Base-by-base conservation (phyloP, 2,329 filamentous ascomycete genomes). In the Penicillium fuscoglaucum region DNA sequence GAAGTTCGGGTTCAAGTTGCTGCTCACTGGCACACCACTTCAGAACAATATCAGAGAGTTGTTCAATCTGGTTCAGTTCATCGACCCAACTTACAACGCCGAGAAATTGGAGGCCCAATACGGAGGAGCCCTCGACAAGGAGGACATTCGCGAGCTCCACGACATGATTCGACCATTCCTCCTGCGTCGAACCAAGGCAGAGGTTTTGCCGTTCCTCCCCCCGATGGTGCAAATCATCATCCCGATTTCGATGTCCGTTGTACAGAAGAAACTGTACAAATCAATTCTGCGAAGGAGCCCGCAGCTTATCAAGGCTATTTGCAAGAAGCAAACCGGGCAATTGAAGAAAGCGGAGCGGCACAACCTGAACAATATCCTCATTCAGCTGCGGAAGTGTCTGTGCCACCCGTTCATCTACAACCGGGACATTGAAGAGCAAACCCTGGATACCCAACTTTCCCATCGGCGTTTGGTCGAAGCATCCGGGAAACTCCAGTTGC, bases 371-470 rank as follows among this genome's bases (percentile, higher is more conserved):
- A 99, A 99, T 67, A 96, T 99, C 40, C 76, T 99, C 44, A 91
- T 97, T 84, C 95, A 99, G 73, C 82, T 99, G 19, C 87, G 95
- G 19, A 98, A 97, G 73, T 96, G 91, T 64, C 81, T 99, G 2
- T 97, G 93, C 64, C 96, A 99, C 74, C 95, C 96, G 0, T 99
- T 98, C 71, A 87, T 98, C 50, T 99, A 97, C 80, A 97, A 87
- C 68, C 82, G 86, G 41, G 88, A 90, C 24, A 95, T 99, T 58
- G 96, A 99, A 75, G 95, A 99, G 73, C 86, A 86, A 48, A 84
- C 83, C 1, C 79, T 87, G 1, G 82, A 88, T 55, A 74, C 83
- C 1, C 74, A 80, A 1, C 79, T 87, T 4, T 83, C 90, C 43
- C 87, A 93, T 69, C 86, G 87, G 28, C 96, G 96, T 68, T 82